Evolutionary conservation across 495 filamentous ascomycete species (phyloP).

Genomic region (Tuber indicum): DNA sequence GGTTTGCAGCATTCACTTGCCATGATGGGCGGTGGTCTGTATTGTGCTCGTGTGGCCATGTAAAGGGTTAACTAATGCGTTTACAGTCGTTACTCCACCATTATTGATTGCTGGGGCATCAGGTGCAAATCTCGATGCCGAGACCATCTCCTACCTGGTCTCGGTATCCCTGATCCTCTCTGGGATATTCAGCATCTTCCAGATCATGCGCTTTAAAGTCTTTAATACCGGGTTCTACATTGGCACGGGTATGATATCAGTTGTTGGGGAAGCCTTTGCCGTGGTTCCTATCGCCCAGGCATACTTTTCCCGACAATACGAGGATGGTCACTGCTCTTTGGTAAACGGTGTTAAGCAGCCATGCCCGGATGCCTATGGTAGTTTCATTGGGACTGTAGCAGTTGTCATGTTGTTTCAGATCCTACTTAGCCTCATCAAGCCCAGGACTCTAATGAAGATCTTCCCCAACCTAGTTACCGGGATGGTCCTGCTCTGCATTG

Average conservation of each 20-base stretch:
- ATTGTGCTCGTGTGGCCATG: neutral
- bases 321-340: constrained; percentile 38
- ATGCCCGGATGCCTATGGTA: constrained; percentile 45
- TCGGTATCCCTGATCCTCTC: constrained; percentile 45
- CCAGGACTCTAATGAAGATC: constrained; percentile 43
- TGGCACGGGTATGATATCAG: constrained; percentile 44
- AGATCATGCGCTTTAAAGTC: constrained; percentile 44
- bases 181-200: constrained; percentile 44
- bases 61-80: constrained; percentile 21
- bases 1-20: constrained; percentile 45
- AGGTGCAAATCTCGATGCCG: constrained; percentile 43
- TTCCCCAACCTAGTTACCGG: constrained; percentile 46
- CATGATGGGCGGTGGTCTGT: constrained; percentile 41
- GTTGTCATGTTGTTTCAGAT: constrained; percentile 47
- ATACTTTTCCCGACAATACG: constrained; percentile 43
- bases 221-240: constrained; percentile 45
- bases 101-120: constrained; percentile 43
- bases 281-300: constrained; percentile 45
- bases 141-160: constrained; percentile 43
- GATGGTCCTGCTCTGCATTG: constrained; percentile 45
- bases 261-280: constrained; percentile 46
- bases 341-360: constrained; percentile 40
- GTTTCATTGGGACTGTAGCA: constrained; percentile 43
- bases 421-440: constrained; percentile 43
- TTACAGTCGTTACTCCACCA: constrained; percentile 44